Base-by-base conservation (phyloP, 768 basidiomycete genomes). In the Floccularia luteovirens region DNA sequence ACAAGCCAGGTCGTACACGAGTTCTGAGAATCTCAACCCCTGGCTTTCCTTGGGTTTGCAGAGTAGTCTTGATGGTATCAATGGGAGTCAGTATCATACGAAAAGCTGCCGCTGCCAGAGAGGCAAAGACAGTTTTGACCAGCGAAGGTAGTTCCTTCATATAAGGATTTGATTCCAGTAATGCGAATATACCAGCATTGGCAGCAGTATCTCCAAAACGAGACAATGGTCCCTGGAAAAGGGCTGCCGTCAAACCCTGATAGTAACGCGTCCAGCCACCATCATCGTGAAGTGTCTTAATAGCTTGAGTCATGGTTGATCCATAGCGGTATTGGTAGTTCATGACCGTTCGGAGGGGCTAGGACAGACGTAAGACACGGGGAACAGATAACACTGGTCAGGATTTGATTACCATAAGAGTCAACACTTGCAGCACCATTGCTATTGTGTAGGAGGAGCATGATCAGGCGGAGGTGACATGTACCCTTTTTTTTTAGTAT, bases 131-230 rank as follows among this genome's bases (percentile, higher is more conserved):
- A 0, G 91, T 90, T 66, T 96, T 83, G 54, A 87, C 53, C 19
- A 72, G 61, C 1, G 65, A 48, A 0, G 86, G 87, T 7, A 89
- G 68, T 16, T 64, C 56, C 47, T 62, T 75, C 64, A 89, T 72
- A 50, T 79, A 83, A 0, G 75, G 60, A 57, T 96, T 86, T 3
- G 81, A 82, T 43, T 82, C 61, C 19, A 97, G 69, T 2, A 97
- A 69, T 1, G 90, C 91, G 16, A 94, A 70, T 43, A 96, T 90
- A 6, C 91, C 93, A 0, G 75, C 89, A 55, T 97, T 96, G 16
- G 93, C 90, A 1, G 90, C 90, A 2, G 94, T 97, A 59, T 98
- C 94, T 0, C 91, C 92, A 56, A 98, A 97, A 10, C 94, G 79
- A 3, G 85, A 69, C 6, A 84, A 66, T 0, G 85, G 85, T 31